phyloP scores from a whole-genome alignment of 2,329 filamentous ascomycete genomes.

The Phoma herbarum region DNA sequence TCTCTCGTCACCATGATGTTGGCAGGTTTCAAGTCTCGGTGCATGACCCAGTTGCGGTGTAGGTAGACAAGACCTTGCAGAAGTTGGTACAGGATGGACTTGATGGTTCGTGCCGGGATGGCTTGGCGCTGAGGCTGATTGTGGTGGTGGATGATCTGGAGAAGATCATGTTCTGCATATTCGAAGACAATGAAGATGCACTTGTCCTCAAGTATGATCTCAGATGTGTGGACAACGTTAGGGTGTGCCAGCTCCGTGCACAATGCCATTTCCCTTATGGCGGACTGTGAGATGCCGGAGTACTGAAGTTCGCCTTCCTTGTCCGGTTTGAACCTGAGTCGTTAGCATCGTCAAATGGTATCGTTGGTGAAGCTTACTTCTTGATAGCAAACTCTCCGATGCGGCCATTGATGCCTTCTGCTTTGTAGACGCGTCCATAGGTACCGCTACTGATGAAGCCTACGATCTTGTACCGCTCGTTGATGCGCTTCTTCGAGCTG shows the following conservation, averaged over 20 bases:
- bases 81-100: constrained; percentile 94
- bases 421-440: constrained; percentile 98
- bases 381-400: constrained; percentile 95
- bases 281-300: constrained; percentile 96
- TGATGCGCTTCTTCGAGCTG: constrained; percentile 81
- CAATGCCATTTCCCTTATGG: constrained; percentile 95
- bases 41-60: constrained; percentile 95
- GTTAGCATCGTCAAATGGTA: constrained; percentile 26
- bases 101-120: constrained; percentile 87
- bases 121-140: constrained; percentile 86
- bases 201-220: constrained; percentile 98
- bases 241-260: constrained; percentile 89
- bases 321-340: constrained; percentile 82
- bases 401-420: constrained; percentile 76
- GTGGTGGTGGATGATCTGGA: constrained; percentile 98
- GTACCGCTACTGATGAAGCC: constrained; percentile 98
- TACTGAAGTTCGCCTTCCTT: constrained; percentile 98
- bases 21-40: constrained; percentile 95
- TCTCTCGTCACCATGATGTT: constrained; percentile 97
- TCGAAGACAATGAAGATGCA: constrained; percentile 99
- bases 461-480: constrained; percentile 93
- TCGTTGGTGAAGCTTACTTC: constrained; percentile 66
- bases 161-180: constrained; percentile 94
- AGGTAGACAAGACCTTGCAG: constrained; percentile 94
- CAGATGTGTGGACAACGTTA: constrained; percentile 89